These are phyloP conservation scores for Phytophthora podocarpi DNA, from an alignment of 352 stramenopile species.

Conservation along the genomic window DNA sequence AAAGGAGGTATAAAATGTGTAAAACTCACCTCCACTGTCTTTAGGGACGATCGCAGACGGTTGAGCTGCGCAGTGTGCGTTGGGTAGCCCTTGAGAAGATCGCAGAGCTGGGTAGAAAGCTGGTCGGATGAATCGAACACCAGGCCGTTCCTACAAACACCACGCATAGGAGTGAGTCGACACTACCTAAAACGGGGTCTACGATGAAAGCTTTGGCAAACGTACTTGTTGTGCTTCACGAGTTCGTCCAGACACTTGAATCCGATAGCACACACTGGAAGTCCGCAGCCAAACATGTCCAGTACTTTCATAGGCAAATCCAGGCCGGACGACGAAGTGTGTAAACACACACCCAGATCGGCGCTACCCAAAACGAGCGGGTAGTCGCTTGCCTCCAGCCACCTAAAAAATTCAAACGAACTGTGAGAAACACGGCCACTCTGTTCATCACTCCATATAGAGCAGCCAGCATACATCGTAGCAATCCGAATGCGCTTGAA, in stretches of 20 bases:
- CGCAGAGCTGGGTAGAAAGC: slow-evolving; percentile 63
- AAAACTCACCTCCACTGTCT: slow-evolving; percentile 58
- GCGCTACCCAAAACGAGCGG: slow-evolving; percentile 93
- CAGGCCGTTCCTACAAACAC: slow-evolving; percentile 65
- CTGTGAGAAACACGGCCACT: background rate
- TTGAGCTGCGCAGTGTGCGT: slow-evolving; percentile 46
- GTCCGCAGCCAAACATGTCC: slow-evolving; percentile 98
- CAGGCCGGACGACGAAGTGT: slow-evolving; percentile 98
- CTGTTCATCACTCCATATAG: background rate
- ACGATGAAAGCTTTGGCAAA: background rate
- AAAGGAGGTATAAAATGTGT: background rate
- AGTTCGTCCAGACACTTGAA: slow-evolving; percentile 98
- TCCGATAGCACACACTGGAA: slow-evolving; percentile 96
- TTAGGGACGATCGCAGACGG: slow-evolving; percentile 54
- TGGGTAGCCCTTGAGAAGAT: slow-evolving; percentile 66
- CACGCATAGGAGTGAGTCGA: background rate
- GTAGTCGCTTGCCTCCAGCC: slow-evolving; percentile 97
- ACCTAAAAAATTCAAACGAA: slow-evolving; percentile 51
- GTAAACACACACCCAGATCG: slow-evolving; percentile 98
- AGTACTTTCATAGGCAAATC: slow-evolving; percentile 99
- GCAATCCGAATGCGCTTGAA: slow-evolving; percentile 84
- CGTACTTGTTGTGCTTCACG: slow-evolving; percentile 94
- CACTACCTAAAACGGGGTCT: background rate
- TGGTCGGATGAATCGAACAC: slow-evolving; percentile 68
- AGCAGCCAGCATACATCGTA: slow-evolving; percentile 68